phyloP scores from a whole-genome alignment of 192 early-diverging fungal genomes.

The Powellomyces hirtus region DNA sequence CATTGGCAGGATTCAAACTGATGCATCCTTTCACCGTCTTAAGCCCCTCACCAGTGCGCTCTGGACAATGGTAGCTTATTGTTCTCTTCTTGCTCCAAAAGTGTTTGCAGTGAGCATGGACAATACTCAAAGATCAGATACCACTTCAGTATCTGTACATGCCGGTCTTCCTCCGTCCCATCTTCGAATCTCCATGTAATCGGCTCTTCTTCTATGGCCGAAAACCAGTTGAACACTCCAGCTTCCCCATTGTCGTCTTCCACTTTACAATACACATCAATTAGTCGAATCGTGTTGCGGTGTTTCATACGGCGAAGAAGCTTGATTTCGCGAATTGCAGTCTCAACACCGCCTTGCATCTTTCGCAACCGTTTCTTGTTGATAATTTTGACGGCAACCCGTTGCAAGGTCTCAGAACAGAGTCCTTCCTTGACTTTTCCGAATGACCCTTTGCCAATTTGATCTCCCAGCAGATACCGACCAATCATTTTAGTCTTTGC shows the following conservation, averaged over 20 bases:
- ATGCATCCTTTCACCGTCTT: not conserved
- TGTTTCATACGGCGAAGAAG: constrained; percentile 50
- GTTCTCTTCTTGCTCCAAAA: constrained; percentile 46
- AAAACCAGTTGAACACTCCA: constrained; percentile 56
- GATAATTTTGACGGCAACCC: constrained; percentile 61
- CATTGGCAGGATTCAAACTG: not conserved
- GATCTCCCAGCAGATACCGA: constrained; percentile 53
- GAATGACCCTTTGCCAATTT: constrained; percentile 60
- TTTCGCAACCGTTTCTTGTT: constrained; percentile 56
- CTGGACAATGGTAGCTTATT: constrained; percentile 31
- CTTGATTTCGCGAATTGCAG: constrained; percentile 51
- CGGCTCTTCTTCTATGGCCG: constrained; percentile 56
- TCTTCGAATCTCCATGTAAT: constrained; percentile 54
- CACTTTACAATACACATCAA: constrained; percentile 62
- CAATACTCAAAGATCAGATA: constrained; percentile 62
- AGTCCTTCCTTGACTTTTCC: constrained; percentile 65
- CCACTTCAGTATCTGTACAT: constrained; percentile 50
- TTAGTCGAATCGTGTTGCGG: constrained; percentile 46
- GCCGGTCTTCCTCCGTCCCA: constrained; percentile 36
- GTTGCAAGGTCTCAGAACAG: constrained; percentile 51
- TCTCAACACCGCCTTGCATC: constrained; percentile 50
- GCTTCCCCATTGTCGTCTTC: constrained; percentile 53
- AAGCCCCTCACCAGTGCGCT: constrained; percentile 41
- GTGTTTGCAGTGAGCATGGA: constrained; percentile 52
- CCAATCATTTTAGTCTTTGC: constrained; percentile 52